Evolutionary conservation across 768 basidiomycete species (phyloP).

Genomic region (Boletus sp.): DNA sequence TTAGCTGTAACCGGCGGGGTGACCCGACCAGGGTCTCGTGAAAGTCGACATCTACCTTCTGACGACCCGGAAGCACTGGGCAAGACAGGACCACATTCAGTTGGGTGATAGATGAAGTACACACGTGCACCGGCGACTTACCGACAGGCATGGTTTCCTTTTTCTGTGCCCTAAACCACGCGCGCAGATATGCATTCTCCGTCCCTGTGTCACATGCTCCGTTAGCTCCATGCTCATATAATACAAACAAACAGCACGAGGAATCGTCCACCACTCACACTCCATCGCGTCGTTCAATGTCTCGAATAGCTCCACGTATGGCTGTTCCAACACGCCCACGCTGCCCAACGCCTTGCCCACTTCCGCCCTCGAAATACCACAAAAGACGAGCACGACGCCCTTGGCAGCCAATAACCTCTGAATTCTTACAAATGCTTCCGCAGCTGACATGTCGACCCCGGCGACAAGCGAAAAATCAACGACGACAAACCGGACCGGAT

Average conservation of each 20-base stretch:
- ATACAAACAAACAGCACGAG: constrained; percentile 1
- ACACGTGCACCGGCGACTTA: constrained; percentile 32
- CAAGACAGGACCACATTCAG: background rate
- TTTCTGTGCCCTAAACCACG: constrained; percentile 72
- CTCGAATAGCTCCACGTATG: constrained; percentile 76
- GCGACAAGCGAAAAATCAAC: constrained; percentile 82
- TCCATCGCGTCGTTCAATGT: constrained; percentile 90
- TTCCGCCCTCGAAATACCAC: constrained; percentile 66
- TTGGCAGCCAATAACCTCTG: constrained; percentile 76
- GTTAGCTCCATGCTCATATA: constrained; percentile 2
- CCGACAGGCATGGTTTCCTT: constrained; percentile 44
- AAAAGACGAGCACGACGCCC: constrained; percentile 83
- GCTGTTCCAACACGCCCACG: constrained; percentile 76
- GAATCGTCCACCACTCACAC: constrained; percentile 51
- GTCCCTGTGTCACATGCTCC: constrained; percentile 54
- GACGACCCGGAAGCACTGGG: constrained; percentile 57
- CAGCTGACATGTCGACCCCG: constrained; percentile 92
- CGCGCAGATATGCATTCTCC: constrained; percentile 85
- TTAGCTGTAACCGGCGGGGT: constrained; percentile 64
- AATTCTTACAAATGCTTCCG: constrained; percentile 91
- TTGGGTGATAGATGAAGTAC: background rate
- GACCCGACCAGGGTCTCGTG: constrained; percentile 48
- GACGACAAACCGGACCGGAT: constrained; percentile 86
- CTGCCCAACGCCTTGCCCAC: constrained; percentile 72
- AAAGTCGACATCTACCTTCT: constrained; percentile 45